Percentiles rank a stretch among this genome's conserved stretches.
Conservation (phyloP, 768 basidiomycete species). For the Russula brevipes region DNA sequence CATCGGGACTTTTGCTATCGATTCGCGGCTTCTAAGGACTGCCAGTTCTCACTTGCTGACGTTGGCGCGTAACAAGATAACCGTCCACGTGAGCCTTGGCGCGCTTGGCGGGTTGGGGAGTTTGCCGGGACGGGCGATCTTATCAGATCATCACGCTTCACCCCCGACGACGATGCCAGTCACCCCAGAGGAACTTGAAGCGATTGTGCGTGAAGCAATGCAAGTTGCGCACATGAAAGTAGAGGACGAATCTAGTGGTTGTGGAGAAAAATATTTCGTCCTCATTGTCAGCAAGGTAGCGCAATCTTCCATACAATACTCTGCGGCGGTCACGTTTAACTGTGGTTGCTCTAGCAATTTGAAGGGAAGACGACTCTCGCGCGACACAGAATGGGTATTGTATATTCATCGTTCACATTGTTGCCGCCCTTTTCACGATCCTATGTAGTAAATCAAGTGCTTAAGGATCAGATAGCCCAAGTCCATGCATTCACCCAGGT, state of each 20-base stretch:
- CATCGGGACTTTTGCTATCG: no score
- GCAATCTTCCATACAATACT: neutral
- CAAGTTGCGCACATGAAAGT: constrained; percentile 66
- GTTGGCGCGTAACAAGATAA: no score
- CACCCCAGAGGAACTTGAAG: constrained; percentile 49
- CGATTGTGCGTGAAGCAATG: constrained; percentile 57
- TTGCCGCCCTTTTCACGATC: neutral
- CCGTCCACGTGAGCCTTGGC: no score
- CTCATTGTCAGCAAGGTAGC: constrained; percentile 71
- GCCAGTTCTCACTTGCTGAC: no score
- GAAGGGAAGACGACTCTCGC: constrained; percentile 78
- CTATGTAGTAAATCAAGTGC: constrained; percentile 61
- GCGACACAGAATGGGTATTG: constrained; percentile 61
- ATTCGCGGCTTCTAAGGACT: no score
- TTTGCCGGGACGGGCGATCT: constrained; percentile 2
- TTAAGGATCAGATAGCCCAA: constrained; percentile 69
- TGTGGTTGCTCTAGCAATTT: constrained; percentile 46
- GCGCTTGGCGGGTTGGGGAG: no score
- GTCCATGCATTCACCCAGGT: constrained; percentile 92
- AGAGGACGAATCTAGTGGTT: constrained; percentile 72
- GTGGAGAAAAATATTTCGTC: constrained; percentile 72
- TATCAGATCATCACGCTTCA: constrained; percentile 14
- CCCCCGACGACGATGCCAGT: constrained; percentile 49
- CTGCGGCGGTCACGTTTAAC: neutral
- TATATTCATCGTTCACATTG: neutral